A percentile compares a stretch with the other conserved stretches of the same genome.
Conservation (phyloP, 345 rosid genomes). For the Mercurialis annua region DNA sequence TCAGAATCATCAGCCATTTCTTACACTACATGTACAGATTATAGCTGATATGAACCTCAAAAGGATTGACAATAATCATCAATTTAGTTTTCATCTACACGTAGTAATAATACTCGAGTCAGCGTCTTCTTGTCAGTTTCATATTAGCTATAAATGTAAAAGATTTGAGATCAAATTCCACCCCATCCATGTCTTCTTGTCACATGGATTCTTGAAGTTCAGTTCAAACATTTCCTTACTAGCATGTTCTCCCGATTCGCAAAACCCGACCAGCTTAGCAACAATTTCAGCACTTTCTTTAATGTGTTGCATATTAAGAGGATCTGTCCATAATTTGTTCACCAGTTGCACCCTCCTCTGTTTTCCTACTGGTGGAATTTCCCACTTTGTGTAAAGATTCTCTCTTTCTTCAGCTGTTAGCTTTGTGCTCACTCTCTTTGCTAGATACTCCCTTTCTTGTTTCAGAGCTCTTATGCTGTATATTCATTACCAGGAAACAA, state of each 20-base stretch:
- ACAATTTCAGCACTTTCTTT: constrained; percentile 74
- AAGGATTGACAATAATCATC: not conserved
- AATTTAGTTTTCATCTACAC: not conserved
- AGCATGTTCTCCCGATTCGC: constrained; percentile 65
- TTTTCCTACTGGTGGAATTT: constrained; percentile 68
- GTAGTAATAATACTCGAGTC: not conserved
- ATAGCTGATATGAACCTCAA: not conserved
- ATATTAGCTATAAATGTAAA: constrained; percentile 51
- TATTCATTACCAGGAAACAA: constrained; percentile 5
- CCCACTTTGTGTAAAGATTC: constrained; percentile 78
- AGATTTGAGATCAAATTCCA: constrained; percentile 86
- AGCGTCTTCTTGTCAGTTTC: too few species aligned
- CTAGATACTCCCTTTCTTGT: constrained; percentile 85
- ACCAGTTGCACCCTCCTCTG: constrained; percentile 83
- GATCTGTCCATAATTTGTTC: constrained; percentile 87
- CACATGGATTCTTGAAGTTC: constrained; percentile 61
- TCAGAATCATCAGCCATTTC: not conserved
- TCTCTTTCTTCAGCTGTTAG: constrained; percentile 77
- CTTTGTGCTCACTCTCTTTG: constrained; percentile 74
- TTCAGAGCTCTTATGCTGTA: constrained; percentile 72
- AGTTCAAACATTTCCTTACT: constrained; percentile 95
- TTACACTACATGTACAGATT: not conserved
- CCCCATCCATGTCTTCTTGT: constrained; percentile 93
- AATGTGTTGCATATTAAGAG: constrained; percentile 65
- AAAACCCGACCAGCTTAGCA: constrained; percentile 84